Base-by-base conservation (phyloP, 768 basidiomycete genomes). In the Boletus sp. region DNA sequence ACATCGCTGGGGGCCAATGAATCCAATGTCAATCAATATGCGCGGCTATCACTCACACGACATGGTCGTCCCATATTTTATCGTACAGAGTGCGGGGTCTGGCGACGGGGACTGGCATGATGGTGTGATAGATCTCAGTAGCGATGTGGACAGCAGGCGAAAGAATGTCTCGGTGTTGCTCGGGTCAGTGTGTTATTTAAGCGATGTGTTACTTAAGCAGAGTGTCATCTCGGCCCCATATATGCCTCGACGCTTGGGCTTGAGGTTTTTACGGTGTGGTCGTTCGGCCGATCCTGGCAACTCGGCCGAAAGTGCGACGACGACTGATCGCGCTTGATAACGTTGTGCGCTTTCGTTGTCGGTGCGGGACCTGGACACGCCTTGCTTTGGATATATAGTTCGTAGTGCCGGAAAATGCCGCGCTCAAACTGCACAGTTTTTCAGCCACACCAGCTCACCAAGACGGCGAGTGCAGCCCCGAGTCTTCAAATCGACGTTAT, bases 61-160 rank as follows among this genome's bases (percentile, higher is more conserved):
- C 83, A 75, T 98, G 96, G 70, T 98, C 93, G 61, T 97, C 93
- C 85, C 91, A 97, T 59, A 98, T 93, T 77, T 98, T 98, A 75
- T 98, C 96, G 73, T 98, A 97, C 30, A 98, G 79, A 34, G 96
- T 98, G 57, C 93, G 85, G 10, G 93, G 92, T 21, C 78, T 72
- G 50, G 75, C 61, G 17, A 78, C 71, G n/a, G 82, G 72, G 32
- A 74, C 77, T 41, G 84, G 81, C 85, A 86, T 86, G 32, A n/a
- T 42, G 44, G 17, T 59, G 29, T 11, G 39, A 23, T 33, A 27
- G 46, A 30, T 27, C 23, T 45, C 33, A 50, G 41, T 50, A 44
- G 39, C 21, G 51, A 50, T 59, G 55, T 38, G 33, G 39, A 34
- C 4, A 35, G 11, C 30, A 29, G 27, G 19, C 15, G 43, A 56